Base-by-base conservation (phyloP, 441 rosid species). In the Pelargonium cotyledonis region DNA sequence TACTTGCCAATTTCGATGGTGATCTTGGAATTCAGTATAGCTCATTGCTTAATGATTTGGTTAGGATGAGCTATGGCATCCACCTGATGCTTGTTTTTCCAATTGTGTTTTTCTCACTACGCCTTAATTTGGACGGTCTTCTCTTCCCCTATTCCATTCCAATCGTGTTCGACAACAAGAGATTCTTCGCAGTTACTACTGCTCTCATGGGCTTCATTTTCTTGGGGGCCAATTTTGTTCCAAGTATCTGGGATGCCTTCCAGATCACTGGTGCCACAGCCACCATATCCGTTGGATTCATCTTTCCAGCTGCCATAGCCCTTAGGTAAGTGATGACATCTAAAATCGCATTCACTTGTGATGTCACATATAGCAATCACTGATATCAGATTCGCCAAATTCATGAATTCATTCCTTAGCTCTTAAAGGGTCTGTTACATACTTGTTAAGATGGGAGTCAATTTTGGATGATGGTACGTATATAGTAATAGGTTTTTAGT, bases 71-170 rank as follows among this genome's bases (percentile, higher is more conserved):
- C 80, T 88, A 88, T 23, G 85, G 87, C 43, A 66, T 86, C 79
- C 94, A 88, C 79, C 78, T 88, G 76, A 88, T 88, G 88, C 88
- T 85, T 49, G 89, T 86, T 57, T 86, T 86, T 71, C 94, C 91
- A 2, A 82, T 82, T 14, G 87, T 86, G 65, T 86, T 88, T 70
- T 85, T 75, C 85, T 86, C 91, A 7, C 83, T 88, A 18, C 89
- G 89, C 70, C 88, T 88, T 70, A 88, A 80, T 65, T 31, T 86
- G 60, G 91, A 88, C 31, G 86, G 88, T 35, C 91, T 88, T 64
- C 80, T 88, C 40, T 86, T 80, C 73, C 86, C 89, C 9, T 73
- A 73, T 75, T 86, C 87, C 63, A 71, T 77, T 66, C 84, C 88
- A 71, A 78, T 86, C 66, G 72, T 80, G 49, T 76, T 75, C 43